Conservation (phyloP, 139 green algal species). For the Auxenochlorella pyrenoidosa region DNA sequence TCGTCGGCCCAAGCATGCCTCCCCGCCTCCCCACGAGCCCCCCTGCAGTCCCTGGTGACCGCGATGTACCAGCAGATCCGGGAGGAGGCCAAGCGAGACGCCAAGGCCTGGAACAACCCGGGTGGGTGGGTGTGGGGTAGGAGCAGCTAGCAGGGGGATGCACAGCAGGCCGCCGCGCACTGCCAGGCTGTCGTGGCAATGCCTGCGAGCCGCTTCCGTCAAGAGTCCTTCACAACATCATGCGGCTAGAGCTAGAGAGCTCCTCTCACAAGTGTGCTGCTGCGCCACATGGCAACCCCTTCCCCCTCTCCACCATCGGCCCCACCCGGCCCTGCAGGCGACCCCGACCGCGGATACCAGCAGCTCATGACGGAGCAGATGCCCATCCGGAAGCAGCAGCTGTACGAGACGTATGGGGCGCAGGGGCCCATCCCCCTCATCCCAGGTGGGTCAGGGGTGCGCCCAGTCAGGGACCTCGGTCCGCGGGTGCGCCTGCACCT, state of each 20-base stretch:
- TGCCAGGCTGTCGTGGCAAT: too few relatives aligned
- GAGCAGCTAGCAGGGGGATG: too few relatives aligned
- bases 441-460: slow-evolving; percentile 22
- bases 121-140: not conserved
- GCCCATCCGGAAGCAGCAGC: slow-evolving; percentile 60
- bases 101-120: slow-evolving; percentile 58
- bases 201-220: too few relatives aligned
- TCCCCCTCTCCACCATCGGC: not conserved
- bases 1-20: too few relatives aligned
- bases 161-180: too few relatives aligned
- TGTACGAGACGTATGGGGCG: slow-evolving; percentile 65
- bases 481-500: too few relatives aligned
- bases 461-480: not conserved
- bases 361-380: slow-evolving; percentile 71
- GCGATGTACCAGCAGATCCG: slow-evolving; percentile 58
- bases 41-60: slow-evolving; percentile 56
- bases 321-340: not conserved
- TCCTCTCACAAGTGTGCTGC: too few relatives aligned
- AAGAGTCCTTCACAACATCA: too few relatives aligned
- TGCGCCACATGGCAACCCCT: too few relatives aligned
- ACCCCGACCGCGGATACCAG: slow-evolving; percentile 64
- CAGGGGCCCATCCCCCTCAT: slow-evolving; percentile 56
- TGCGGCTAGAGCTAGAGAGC: too few relatives aligned
- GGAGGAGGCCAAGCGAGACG: slow-evolving; percentile 61
- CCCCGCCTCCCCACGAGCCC: too few relatives aligned